These are phyloP conservation scores for Leccinum subtestaceum DNA, from an alignment of 768 basidiomycete species.

Conservation along the genomic window DNA sequence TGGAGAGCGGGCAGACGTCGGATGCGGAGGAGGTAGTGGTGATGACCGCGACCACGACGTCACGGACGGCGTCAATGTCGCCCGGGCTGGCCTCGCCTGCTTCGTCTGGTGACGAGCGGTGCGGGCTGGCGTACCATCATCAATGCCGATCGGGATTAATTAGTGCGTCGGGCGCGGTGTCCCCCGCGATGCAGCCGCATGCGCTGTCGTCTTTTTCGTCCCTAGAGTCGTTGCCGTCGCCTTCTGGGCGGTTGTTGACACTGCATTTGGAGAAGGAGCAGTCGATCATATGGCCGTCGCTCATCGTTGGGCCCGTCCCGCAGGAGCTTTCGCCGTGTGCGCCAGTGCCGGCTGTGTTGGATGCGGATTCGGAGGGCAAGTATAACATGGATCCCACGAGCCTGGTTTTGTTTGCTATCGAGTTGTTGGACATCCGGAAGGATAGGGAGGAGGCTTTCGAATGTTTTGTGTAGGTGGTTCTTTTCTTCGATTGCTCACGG, in stretches of 20 bases:
- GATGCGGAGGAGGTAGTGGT: slow-evolving; percentile 61
- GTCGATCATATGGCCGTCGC: slow-evolving; percentile 78
- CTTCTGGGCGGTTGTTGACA: slow-evolving; percentile 67
- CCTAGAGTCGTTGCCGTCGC: slow-evolving; percentile 48
- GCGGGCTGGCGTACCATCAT: slow-evolving; percentile 14
- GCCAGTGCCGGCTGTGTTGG: slow-evolving; percentile 51
- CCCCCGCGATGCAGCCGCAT: slow-evolving; percentile 52
- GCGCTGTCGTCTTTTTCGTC: slow-evolving; percentile 75
- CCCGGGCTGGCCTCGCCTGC: slow-evolving; percentile 62
- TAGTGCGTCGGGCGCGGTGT: slow-evolving; percentile 51
- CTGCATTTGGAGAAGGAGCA: slow-evolving; percentile 79
- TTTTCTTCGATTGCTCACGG: background rate
- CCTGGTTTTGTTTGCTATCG: slow-evolving; percentile 66
- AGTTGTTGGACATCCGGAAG: slow-evolving; percentile 70
- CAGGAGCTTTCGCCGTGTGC: slow-evolving; percentile 53
- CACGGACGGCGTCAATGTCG: slow-evolving; percentile 31
- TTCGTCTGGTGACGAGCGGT: slow-evolving; percentile 54
- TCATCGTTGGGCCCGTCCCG: slow-evolving; percentile 71
- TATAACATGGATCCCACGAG: slow-evolving; percentile 90
- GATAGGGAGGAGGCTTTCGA: slow-evolving; percentile 79
- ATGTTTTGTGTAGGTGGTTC: slow-evolving; percentile 62
- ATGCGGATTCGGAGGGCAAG: slow-evolving; percentile 49
- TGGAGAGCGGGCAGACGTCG: slow-evolving; percentile 70
- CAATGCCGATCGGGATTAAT: slow-evolving; percentile 3
- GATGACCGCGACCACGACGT: background rate